Conservation (phyloP, 371 early-diverging fungal genomes). For the Blastocladiella emersonii region DNA sequence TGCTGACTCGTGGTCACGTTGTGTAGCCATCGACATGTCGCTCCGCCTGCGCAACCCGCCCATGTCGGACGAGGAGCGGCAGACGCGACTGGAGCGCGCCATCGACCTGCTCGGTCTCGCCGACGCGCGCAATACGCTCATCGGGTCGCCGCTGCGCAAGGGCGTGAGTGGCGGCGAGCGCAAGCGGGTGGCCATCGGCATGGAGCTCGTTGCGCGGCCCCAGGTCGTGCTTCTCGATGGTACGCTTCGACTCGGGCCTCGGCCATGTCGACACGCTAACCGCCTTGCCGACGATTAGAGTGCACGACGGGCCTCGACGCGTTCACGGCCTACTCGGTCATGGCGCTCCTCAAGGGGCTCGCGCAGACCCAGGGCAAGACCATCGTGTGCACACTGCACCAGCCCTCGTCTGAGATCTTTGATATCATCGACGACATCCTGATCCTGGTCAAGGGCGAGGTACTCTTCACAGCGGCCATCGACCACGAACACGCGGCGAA, state of each 20-base stretch:
- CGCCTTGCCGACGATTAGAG: background rate
- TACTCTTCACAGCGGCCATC: no score
- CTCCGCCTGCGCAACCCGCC: constrained; percentile 8
- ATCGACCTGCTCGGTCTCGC: constrained; percentile 64
- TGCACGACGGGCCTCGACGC: constrained; percentile 35
- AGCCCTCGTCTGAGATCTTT: constrained; percentile 48
- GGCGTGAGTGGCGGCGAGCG: constrained; percentile 80
- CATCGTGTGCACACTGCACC: constrained; percentile 48
- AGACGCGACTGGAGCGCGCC: constrained; percentile 53
- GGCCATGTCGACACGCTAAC: constrained; percentile 28
- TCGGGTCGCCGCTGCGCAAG: constrained; percentile 58
- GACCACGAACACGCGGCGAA: no score
- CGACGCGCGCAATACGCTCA: constrained; percentile 53
- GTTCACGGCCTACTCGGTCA: constrained; percentile 46
- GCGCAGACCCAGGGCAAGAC: constrained; percentile 37
- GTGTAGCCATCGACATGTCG: constrained; percentile 21
- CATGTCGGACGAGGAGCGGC: constrained; percentile 31
- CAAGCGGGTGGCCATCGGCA: constrained; percentile 72
- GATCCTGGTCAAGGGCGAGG: constrained; percentile 37
- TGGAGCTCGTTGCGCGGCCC: constrained; percentile 77
- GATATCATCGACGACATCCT: constrained; percentile 43
- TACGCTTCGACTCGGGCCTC: constrained; percentile 9
- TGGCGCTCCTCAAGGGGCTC: constrained; percentile 36
- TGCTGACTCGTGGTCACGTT: no score
- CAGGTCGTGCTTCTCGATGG: constrained; percentile 82